phyloP scores from a whole-genome alignment of 169 alveolate species.

The Babesia divergens region DNA sequence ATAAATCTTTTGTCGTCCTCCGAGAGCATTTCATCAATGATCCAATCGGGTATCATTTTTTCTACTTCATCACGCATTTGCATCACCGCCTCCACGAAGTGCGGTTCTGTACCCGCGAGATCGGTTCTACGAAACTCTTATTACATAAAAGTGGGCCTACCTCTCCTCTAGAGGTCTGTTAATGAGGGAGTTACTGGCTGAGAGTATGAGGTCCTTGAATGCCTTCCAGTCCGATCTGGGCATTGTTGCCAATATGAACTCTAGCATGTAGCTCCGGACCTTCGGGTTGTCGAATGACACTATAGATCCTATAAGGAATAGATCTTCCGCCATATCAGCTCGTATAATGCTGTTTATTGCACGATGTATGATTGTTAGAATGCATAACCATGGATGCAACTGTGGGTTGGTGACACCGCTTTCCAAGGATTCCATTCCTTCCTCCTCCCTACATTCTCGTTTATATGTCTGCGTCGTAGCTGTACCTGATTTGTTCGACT shows the following conservation, averaged over 20 bases:
- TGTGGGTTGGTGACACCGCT: constrained; percentile 46
- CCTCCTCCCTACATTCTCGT: background rate
- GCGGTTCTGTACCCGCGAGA: constrained; percentile 15
- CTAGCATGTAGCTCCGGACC: constrained; percentile 59
- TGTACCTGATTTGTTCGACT: constrained; percentile 43
- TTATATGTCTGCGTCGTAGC: background rate
- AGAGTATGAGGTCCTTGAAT: constrained; percentile 50
- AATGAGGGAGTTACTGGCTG: constrained; percentile 35
- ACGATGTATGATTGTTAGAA: constrained; percentile 55
- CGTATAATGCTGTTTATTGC: constrained; percentile 48
- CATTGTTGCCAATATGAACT: constrained; percentile 64
- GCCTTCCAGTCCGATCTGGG: constrained; percentile 72
- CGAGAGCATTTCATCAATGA: constrained; percentile 65
- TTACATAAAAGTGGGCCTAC: constrained; percentile 4
- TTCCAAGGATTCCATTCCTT: background rate
- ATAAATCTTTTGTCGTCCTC: constrained; percentile 39
- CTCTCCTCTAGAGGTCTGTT: constrained; percentile 37
- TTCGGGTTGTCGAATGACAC: constrained; percentile 44
- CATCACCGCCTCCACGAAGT: constrained; percentile 63
- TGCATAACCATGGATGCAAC: constrained; percentile 65
- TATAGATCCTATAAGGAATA: constrained; percentile 29
- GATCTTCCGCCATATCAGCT: constrained; percentile 69
- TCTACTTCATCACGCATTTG: constrained; percentile 68
- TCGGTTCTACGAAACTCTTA: background rate
- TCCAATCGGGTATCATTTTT: constrained; percentile 71